Evolutionary conservation across 768 basidiomycete species (phyloP), one percentile per base, ranked within the genome.

Genomic region (Paxillus ammoniavirescens): DNA sequence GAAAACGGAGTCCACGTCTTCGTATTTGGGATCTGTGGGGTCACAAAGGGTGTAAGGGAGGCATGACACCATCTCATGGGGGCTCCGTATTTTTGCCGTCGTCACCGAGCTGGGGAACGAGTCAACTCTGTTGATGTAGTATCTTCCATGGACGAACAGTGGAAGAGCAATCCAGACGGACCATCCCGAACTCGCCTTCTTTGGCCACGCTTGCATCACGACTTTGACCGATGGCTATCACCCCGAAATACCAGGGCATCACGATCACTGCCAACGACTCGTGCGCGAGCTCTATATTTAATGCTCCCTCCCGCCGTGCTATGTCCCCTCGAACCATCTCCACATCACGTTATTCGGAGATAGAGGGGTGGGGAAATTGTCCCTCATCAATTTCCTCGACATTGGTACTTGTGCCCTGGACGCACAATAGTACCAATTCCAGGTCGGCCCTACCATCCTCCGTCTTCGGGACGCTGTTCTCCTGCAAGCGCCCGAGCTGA

Each of bases 281-380:
- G 49, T 65, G 65, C 23, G 65, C 23, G 57, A 65, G 18, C 60
- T 67, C 43, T 35, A 67, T 43, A 49, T 61, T 26, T 54, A 64
- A 41, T 26, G 62, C 14, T 53, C 65, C 5, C 65, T 65, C 50
- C 59, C 50, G 0, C 62, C 64, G 8, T 65, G 62, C 4, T 53
- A 50, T 26, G 46, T 40, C 13, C 57, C 64, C 37, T 2, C 54
- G 0, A 62, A 64, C 36, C 62, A 66, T 47, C 41, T 66, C 13
- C 64, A 72, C 42, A 44, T 76, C 44, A 59, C 78, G 17, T 49
- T 78, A 17, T 78, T 77, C 44, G 76, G 77, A 0, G 73, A 77
- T 47, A 66, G 72, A 0, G 76, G 77, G 17, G 53, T 61, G n/a
- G 67, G 67, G 5, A 72, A 69, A 42, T 68, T 65, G 26, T 72